phyloP scores from a whole-genome alignment of 768 basidiomycete species.

The Tylopilus vinaceipallidus region DNA sequence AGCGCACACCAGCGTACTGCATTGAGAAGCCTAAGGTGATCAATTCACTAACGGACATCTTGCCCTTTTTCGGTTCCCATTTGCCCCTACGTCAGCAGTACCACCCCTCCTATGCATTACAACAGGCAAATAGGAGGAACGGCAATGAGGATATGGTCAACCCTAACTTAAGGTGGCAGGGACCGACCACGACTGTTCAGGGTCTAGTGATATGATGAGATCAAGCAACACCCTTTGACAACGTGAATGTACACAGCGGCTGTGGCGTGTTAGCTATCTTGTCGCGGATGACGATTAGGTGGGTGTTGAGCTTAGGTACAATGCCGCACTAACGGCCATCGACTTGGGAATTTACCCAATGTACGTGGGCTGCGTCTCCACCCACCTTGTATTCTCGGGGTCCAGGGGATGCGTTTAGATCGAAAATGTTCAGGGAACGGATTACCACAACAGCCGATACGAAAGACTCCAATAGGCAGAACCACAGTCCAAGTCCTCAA shows the following conservation, averaged over 20 bases:
- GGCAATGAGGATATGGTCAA: conserved; percentile 2
- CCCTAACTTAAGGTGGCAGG: conserved; percentile 3
- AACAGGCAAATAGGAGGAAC: not conserved
- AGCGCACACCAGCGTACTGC: not conserved
- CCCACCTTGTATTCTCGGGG: not conserved
- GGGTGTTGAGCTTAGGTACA: conserved; percentile 9
- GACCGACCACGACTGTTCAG: conserved; percentile 13
- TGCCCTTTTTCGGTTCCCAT: not conserved
- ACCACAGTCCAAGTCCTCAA: not conserved
- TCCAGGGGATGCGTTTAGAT: not conserved
- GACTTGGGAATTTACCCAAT: conserved; percentile 3
- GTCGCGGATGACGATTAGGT: not conserved
- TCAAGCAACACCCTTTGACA: conserved; percentile 16
- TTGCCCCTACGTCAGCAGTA: conserved; percentile 6
- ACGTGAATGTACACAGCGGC: conserved; percentile 3
- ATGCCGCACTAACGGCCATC: not conserved
- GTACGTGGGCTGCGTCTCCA: not conserved
- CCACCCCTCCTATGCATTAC: not conserved
- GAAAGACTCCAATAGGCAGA: not conserved
- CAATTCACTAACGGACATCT: not conserved
- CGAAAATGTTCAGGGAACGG: not conserved
- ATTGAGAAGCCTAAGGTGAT: not conserved
- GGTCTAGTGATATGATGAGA: conserved; percentile 20
- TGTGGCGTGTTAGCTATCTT: conserved; percentile 7
- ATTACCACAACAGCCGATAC: not conserved